Base-by-base conservation (phyloP, 331 rosid genomes). In the Acacia pycnantha region DNA sequence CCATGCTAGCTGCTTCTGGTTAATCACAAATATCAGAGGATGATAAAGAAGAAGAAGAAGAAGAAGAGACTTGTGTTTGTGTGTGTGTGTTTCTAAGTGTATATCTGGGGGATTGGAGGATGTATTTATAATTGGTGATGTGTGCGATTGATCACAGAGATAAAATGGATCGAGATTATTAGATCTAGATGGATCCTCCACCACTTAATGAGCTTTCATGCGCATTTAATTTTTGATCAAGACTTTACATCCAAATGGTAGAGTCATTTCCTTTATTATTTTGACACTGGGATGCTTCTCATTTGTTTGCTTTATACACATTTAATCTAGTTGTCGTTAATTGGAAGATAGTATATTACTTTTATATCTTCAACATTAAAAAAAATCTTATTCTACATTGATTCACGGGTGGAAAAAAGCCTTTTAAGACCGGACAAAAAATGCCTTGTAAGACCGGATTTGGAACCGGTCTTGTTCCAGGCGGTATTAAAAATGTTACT, bases 1-100 rank as follows among this genome's bases (percentile, higher is more conserved):
- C 78, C 92, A 89, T 87, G 33, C 62, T 83, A 78, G 22, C 62
- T 83, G 79, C 48, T 56, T 66, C 78, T n/a, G 65, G 65, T 58
- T 24, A 58, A 56, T 56, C 62, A 51, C 59, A 51, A 40, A 4
- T 21, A 37, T 67, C 27, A 68, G 2, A 40, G 19, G 27, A 67
- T 7, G 46, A 21, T 12, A 47, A 67, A 1, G 50, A 40, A 1
- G 47, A 41, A 4, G 72, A 67, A 1, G 50, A 40, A 1, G 47
- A 41, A 33, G 5, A 33, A 4, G 37, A 33, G 37, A 33, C 37
- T 4, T 33, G 37, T 33, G 5, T 33, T 4, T 33, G 37, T 4
- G 37, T 4, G 35, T 33, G 48, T 10, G 47, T 33, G n/a, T 15
- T 2, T 67, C 47, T n/a, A 1, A 18, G 3, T 11, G 21, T 41